Evolutionary conservation across 2,329 filamentous ascomycete genomes (phyloP).

Genomic region (Davidsoniella virescens): DNA sequence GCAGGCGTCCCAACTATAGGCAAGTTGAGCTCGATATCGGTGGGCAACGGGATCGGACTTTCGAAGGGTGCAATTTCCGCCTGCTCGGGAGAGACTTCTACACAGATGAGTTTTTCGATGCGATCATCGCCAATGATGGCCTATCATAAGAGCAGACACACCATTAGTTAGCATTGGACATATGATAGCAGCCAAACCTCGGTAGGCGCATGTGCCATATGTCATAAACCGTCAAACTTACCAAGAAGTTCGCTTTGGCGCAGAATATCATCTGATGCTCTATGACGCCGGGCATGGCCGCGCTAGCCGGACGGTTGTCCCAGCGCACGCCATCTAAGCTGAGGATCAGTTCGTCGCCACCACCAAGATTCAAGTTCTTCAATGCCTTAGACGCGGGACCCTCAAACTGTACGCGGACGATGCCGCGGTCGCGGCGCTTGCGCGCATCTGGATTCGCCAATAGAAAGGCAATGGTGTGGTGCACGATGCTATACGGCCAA

Average conservation of each 20-base stretch:
- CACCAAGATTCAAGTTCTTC: slow-evolving; percentile 50
- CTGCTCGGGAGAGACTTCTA: slow-evolving; percentile 25
- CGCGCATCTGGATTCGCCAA: slow-evolving; percentile 75
- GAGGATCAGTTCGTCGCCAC: slow-evolving; percentile 60
- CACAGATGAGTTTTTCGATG: slow-evolving; percentile 29
- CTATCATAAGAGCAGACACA: not conserved
- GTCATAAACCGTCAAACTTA: slow-evolving; percentile 15
- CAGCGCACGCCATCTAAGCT: slow-evolving; percentile 54
- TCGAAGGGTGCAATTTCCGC: slow-evolving; percentile 15
- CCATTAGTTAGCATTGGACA: not conserved
- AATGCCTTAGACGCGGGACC: slow-evolving; percentile 55
- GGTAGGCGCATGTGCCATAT: not conserved
- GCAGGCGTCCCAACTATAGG: slow-evolving; percentile 14
- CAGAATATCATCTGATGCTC: slow-evolving; percentile 44
- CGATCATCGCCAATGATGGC: slow-evolving; percentile 8
- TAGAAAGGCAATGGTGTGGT: slow-evolving; percentile 56
- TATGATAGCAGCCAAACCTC: too few relatives aligned
- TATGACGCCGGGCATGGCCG: slow-evolving; percentile 33
- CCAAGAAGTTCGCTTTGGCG: slow-evolving; percentile 32
- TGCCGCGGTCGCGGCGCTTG: slow-evolving; percentile 58
- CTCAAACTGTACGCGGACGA: slow-evolving; percentile 62
- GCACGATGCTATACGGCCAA: slow-evolving; percentile 80
- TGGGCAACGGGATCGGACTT: slow-evolving; percentile 10
- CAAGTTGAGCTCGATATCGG: slow-evolving; percentile 6
- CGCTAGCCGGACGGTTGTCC: slow-evolving; percentile 33